Evolutionary conservation across 352 stramenopile species (phyloP).

Genomic region (Pythium rishiriense): DNA sequence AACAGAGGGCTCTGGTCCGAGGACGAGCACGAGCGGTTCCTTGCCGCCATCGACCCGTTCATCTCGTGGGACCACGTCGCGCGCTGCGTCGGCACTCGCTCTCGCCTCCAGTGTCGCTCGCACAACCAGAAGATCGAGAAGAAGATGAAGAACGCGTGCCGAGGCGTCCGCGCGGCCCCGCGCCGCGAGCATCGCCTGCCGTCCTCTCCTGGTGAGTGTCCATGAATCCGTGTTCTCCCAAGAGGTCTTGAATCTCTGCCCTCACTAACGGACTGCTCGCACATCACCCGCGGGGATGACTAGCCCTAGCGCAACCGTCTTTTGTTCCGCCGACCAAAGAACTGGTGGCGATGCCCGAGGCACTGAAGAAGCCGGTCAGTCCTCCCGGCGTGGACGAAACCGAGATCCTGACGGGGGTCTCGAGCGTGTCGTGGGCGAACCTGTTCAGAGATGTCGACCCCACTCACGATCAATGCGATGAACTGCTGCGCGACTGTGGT

Average conservation of each 20-base stretch:
- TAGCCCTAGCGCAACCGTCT: no score
- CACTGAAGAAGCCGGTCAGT: slow-evolving; percentile 3
- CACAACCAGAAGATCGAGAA: slow-evolving; percentile 23
- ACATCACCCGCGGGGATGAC: no score
- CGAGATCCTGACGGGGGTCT: background rate
- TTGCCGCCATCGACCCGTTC: background rate
- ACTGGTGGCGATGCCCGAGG: no score
- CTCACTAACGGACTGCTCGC: no score
- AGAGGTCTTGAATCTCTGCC: background rate
- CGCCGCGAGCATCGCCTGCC: slow-evolving; percentile 13
- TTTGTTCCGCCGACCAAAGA: no score
- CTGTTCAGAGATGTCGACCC: no score
- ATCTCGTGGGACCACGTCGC: slow-evolving; percentile 11
- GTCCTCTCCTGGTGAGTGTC: background rate
- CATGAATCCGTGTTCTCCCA: no score
- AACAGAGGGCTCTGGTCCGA: slow-evolving; percentile 2
- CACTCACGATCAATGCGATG: no score
- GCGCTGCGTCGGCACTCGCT: slow-evolving; percentile 22
- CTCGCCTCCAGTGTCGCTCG: slow-evolving; percentile 5
- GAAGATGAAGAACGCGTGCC: slow-evolving; percentile 1
- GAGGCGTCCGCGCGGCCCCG: background rate
- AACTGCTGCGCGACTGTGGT: no score
- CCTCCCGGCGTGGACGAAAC: background rate
- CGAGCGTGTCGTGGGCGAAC: no score
- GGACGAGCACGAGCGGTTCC: slow-evolving; percentile 17